Evolutionary conservation across 2,329 filamentous ascomycete species (phyloP), one percentile per base, ranked within the genome.

Genomic region (Pestalotiopsis fici): DNA sequence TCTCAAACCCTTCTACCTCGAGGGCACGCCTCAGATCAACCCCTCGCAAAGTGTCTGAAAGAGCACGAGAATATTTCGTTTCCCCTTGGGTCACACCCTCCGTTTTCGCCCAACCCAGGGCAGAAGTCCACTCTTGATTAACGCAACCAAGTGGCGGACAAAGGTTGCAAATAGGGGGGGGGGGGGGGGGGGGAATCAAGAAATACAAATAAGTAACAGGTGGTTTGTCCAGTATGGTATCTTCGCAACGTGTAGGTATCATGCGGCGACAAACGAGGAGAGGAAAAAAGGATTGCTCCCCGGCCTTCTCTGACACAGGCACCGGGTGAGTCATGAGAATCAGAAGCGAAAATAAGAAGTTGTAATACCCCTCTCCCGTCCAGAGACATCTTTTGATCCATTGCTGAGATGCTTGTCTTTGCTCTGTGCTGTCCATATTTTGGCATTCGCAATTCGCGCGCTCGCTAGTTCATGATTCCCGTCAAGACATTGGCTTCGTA

Each of bases 381-480:
- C 43, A n/a, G 18, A 35, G 56, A 56, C 21, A 39, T 47, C 50
- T 59, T 39, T 65, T 65, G 54, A 25, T 60, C 70, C 71, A 74
- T 74, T 72, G 72, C 72, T 73, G 71, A 76, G 70, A 74, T 72
- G 69, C 69, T 68, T 68, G 73, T 72, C 70, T 72, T 72, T 64
- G 66, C 68, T 54, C 70, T 68, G 65, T 67, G n/a, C 69, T 68
- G 65, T 67, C 25, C 56, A 61, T 59, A 27, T 65, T 50, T 12
- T 43, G 23, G 50, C 43, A 23, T 59, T 64, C 43, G 28, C 47
- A 54, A 31, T 25, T 56, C 23, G 27, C 50, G 64, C 67, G 64
- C 69, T 68, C 68, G 71, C 72, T 65, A 73, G 72, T 72, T 78
- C 76, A 69, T 78, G 57, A 67, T 75, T 50, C 73, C 73, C 76